Base-by-base conservation (phyloP, 352 stramenopile genomes). In the Globisporangium rhizosaccharum region DNA sequence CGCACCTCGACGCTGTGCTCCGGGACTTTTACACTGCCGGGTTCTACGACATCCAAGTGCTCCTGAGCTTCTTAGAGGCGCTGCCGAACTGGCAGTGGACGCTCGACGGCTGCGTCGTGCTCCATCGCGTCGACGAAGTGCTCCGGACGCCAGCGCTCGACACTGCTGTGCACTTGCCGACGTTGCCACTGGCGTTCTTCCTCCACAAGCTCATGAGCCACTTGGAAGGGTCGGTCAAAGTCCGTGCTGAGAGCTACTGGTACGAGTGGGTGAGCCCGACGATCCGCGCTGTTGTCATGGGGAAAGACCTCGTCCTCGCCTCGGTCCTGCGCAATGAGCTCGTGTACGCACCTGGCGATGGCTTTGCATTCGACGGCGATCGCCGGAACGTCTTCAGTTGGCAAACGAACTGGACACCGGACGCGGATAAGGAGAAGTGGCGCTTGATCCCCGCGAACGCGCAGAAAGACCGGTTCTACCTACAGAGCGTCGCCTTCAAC, bases 11-110 rank as follows among this genome's bases (percentile, higher is more conserved):
- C 36, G 67, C 69, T 23, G 70, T 72, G n/a, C 62, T 90, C 7
- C 69, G 78, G 28, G 78, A 88, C 60, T 82, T 79, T 28, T 90
- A 90, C 68, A 72, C 73, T 26, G 73, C 76, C 5, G 78, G 81
- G 3, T 45, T 86, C 18, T 82, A 85, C 56, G 78, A 90, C 58
- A 65, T 88, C 9, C 69, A 78, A 20, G 73, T 82, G 65, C 53
- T 90, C 51, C 61, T 90, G 23, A 85, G 73, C 64, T 90, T 90
- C 66, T 68, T 90, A 18, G 76, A 90, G 53, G 68, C 57, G 14
- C 68, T 90, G 37, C 78, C 78, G 3, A 85, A 73, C 61, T 87
- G 76, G 78, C 62, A 86, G 51, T 90, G 78, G 81, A 84, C 81
- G 54, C 63, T 88, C 12, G 78, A 88, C 51, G 81, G 81, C 15